Evolutionary conservation across 1,284 basidiomycete species (phyloP).

Genomic region (Sanguinoderma infundibulare): DNA sequence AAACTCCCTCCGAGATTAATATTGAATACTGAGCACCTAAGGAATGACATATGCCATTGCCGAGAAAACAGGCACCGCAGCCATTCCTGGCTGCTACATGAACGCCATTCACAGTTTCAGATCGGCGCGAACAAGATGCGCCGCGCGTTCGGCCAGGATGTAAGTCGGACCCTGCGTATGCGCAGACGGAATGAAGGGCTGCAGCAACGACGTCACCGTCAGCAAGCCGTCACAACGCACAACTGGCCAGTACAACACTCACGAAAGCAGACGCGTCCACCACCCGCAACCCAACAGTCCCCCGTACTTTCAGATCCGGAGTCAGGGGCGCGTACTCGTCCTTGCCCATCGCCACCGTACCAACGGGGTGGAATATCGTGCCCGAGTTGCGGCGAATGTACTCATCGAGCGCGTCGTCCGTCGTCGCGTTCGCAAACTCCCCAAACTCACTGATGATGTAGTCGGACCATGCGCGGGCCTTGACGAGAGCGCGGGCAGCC

Average conservation of each 20-base stretch:
- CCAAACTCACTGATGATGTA: constrained; percentile 22
- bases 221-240: not conserved
- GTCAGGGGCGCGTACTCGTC: constrained; percentile 51
- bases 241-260: not conserved
- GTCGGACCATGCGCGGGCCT: constrained; percentile 22
- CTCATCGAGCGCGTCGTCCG: constrained; percentile 24
- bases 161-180: constrained; percentile 1
- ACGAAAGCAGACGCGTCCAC: constrained; percentile 18
- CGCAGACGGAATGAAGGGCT: constrained; percentile 1
- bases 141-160: not conserved
- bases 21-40: no score
- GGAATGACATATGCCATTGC: no score
- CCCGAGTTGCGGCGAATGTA: constrained; percentile 19
- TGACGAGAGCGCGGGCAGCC: constrained; percentile 12
- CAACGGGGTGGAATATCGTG: constrained; percentile 29
- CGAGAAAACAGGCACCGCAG: not conserved
- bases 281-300: constrained; percentile 15
- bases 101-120: not conserved
- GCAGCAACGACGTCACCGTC: not conserved
- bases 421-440: constrained; percentile 20
- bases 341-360: constrained; percentile 30
- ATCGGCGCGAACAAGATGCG: not conserved
- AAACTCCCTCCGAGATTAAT: no score
- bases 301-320: constrained; percentile 55
- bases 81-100: not conserved